Conservation (phyloP, 108 stramenopile genomes). For the Aurantiochytrium sp. region DNA sequence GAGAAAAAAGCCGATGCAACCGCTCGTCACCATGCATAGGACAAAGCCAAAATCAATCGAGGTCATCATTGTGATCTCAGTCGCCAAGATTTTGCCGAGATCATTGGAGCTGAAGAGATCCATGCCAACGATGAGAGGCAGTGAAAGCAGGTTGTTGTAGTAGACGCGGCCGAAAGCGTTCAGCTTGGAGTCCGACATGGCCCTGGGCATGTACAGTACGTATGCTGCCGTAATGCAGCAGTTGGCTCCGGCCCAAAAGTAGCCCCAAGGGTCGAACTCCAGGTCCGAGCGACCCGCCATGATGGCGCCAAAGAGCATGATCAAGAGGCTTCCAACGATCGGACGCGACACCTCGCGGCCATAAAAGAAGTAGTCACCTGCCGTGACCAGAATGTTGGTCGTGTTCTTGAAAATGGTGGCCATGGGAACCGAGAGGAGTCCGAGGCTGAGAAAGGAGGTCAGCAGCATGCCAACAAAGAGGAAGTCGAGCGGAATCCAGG, state of each 20-base stretch:
- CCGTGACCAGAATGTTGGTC: conserved; percentile 80
- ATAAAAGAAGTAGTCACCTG: conserved; percentile 59
- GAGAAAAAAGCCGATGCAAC: background rate
- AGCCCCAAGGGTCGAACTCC: conserved; percentile 56
- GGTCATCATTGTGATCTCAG: too few relatives aligned
- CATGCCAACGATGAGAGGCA: conserved; percentile 62
- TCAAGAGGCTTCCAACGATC: conserved; percentile 69
- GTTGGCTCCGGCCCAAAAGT: conserved; percentile 89
- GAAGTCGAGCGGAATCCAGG: conserved; percentile 93
- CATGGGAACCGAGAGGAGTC: conserved; percentile 81
- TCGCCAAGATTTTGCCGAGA: background rate
- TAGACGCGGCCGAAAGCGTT: conserved; percentile 93
- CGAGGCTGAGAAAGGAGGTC: conserved; percentile 74
- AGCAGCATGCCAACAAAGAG: conserved; percentile 92
- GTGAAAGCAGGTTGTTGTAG: conserved; percentile 91
- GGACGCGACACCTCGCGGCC: conserved; percentile 57
- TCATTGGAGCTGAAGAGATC: conserved; percentile 38
- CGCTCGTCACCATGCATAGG: background rate
- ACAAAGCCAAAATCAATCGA: background rate
- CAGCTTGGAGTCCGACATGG: conserved; percentile 79
- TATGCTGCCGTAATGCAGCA: conserved; percentile 81
- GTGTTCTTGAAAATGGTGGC: conserved; percentile 95
- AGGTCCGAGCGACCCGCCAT: conserved; percentile 80
- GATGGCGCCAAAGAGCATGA: conserved; percentile 85
- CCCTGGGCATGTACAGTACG: conserved; percentile 89